A percentile compares a stretch with the other conserved stretches of the same genome.
Evolutionary conservation across 1,139 yeast species (phyloP).

Genomic region (Diutina pseudorugosa): DNA sequence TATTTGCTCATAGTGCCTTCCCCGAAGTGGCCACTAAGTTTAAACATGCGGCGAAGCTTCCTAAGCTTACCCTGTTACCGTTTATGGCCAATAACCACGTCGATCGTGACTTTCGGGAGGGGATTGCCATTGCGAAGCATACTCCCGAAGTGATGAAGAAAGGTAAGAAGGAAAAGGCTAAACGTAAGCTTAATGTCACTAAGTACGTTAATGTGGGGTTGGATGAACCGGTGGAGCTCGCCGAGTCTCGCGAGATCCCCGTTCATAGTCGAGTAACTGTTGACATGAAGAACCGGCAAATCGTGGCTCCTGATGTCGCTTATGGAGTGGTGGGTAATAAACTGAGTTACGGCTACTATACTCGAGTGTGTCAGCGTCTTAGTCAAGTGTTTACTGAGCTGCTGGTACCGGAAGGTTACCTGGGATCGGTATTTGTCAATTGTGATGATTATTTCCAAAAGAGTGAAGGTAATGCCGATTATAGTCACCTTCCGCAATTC

Average conservation of each 20-base stretch:
- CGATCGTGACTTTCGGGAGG: conserved; percentile 40
- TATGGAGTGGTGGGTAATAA: conserved; percentile 51
- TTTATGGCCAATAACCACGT: conserved; percentile 45
- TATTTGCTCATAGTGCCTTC: conserved; percentile 30
- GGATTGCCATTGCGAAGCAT: conserved; percentile 52
- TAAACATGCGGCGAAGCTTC: conserved; percentile 56
- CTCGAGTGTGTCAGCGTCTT: conserved; percentile 52
- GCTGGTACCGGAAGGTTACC: conserved; percentile 56
- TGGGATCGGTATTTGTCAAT: conserved; percentile 50
- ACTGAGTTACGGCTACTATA: conserved; percentile 63
- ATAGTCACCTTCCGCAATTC: conserved; percentile 2
- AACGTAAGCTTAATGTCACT: conserved; percentile 39
- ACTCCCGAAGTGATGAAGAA: conserved; percentile 27
- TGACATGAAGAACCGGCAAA: conserved; percentile 44
- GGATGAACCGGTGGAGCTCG: conserved; percentile 41
- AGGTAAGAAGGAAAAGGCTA: conserved; percentile 15
- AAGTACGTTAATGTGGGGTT: conserved; percentile 69
- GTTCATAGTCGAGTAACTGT: conserved; percentile 74
- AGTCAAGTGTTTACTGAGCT: conserved; percentile 62
- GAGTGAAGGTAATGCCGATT: conserved; percentile 5
- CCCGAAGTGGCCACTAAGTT: conserved; percentile 26
- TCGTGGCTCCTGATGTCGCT: conserved; percentile 65
- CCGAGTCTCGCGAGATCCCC: conserved; percentile 49
- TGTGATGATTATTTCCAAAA: conserved; percentile 50
- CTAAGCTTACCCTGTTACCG: conserved; percentile 63